phyloP scores from a whole-genome alignment of 1,139 yeast species.

The Magnusiomyces ingens region DNA sequence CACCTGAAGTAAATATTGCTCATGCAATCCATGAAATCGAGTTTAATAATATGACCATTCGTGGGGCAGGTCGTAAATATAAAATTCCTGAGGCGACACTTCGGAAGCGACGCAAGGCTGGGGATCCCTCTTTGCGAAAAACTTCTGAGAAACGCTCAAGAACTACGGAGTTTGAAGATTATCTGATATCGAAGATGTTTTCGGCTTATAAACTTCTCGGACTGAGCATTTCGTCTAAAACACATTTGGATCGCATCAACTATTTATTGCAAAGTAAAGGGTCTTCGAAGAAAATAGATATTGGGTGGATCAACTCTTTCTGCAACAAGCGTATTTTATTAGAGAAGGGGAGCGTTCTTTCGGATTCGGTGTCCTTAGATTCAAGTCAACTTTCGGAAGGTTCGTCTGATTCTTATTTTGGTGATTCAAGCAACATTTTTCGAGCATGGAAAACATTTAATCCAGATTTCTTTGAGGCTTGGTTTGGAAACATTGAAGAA shows the following conservation, averaged over 20 bases:
- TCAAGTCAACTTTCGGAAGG: not conserved
- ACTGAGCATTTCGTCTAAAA: not conserved
- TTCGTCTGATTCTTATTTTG: not conserved
- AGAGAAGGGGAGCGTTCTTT: not conserved
- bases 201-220: not conserved
- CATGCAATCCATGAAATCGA: slow-evolving; percentile 5
- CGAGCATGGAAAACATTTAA: not conserved
- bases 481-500: slow-evolving; percentile 3
- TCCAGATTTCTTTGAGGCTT: slow-evolving; percentile 5
- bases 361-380: not conserved
- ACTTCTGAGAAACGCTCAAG: not conserved
- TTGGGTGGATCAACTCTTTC: not conserved
- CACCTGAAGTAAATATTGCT: not conserved
- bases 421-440: not conserved
- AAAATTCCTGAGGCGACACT: slow-evolving; percentile 6
- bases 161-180: not conserved
- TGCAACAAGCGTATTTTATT: not conserved
- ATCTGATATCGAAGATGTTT: not conserved
- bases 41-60: slow-evolving; percentile 6
- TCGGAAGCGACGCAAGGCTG: slow-evolving; percentile 3
- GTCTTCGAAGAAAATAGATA: not conserved
- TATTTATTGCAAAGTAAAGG: not conserved
- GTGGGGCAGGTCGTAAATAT: slow-evolving; percentile 5
- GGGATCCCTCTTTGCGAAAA: not conserved
- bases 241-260: not conserved